Conservation (phyloP, 1,139 yeast species). For the Suhomyces kunorum region DNA sequence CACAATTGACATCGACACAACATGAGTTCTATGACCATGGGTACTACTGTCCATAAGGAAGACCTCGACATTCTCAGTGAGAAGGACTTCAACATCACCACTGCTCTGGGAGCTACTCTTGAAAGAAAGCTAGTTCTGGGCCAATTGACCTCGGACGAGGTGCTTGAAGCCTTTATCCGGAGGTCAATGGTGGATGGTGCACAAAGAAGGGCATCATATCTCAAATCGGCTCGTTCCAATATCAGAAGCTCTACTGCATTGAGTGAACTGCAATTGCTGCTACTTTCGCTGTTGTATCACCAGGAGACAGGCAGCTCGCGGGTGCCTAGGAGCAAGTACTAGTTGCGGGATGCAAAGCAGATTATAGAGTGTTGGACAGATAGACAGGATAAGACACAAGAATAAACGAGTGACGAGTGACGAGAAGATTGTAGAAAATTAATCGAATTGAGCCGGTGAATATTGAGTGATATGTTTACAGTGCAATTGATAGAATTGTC, state of each 20-base stretch:
- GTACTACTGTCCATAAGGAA: too few relatives aligned
- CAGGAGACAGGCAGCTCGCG: neutral
- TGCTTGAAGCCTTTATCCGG: constrained; percentile 52
- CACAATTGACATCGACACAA: too few relatives aligned
- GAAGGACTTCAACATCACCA: constrained; percentile 22
- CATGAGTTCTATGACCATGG: too few relatives aligned
- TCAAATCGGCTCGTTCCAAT: constrained; percentile 1
- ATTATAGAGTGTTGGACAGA: neutral
- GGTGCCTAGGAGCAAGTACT: neutral
- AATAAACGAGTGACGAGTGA: too few relatives aligned
- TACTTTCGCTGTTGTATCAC: constrained; percentile 7
- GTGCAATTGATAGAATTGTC: too few relatives aligned
- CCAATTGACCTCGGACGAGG: constrained; percentile 44
- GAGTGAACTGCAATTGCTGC: constrained; percentile 3
- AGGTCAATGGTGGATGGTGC: constrained; percentile 36
- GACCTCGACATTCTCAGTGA: constrained; percentile 13
- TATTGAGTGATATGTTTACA: too few relatives aligned
- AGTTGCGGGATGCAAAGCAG: neutral
- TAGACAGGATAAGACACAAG: too few relatives aligned
- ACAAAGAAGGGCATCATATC: constrained; percentile 3
- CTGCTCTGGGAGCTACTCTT: constrained; percentile 17
- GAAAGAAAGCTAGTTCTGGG: constrained; percentile 22
- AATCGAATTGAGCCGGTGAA: too few relatives aligned
- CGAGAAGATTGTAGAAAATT: too few relatives aligned
- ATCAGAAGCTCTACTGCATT: neutral